Evolutionary conservation across 108 stramenopile genomes (phyloP).

Genomic region (Ochromonas danica): DNA sequence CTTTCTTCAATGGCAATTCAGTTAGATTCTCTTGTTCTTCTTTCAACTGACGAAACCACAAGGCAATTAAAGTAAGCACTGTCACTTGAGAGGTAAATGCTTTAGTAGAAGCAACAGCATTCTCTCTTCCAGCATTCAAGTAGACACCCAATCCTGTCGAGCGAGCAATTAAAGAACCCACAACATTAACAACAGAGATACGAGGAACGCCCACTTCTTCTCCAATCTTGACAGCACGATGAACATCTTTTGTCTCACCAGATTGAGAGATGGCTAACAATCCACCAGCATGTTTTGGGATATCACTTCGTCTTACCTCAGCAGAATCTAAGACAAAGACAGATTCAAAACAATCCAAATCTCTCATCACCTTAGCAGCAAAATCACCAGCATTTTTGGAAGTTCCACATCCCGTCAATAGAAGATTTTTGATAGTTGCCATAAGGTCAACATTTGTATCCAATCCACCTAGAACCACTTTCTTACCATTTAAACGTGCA

Average conservation of each 20-base stretch:
- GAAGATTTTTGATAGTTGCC: slow-evolving; percentile 39
- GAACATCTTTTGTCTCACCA: slow-evolving; percentile 97
- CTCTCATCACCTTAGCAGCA: slow-evolving; percentile 95
- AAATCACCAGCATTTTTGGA: slow-evolving; percentile 86
- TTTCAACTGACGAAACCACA: slow-evolving; percentile 81
- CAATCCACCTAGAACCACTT: slow-evolving; percentile 72
- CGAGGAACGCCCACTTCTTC: slow-evolving; percentile 75
- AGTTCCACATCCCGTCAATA: slow-evolving; percentile 88
- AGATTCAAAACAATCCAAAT: slow-evolving; percentile 83
- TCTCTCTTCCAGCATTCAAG: slow-evolving; percentile 97
- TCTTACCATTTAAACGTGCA: slow-evolving; percentile 67
- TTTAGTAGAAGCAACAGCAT: slow-evolving; percentile 99
- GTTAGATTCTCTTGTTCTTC: slow-evolving; percentile 63
- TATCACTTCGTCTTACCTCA: slow-evolving; percentile 60
- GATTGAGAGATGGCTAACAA: slow-evolving; percentile 90
- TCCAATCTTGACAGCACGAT: slow-evolving; percentile 75
- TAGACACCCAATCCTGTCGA: slow-evolving; percentile 93
- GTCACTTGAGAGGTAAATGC: slow-evolving; percentile 99
- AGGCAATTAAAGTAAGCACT: slow-evolving; percentile 86
- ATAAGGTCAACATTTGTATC: slow-evolving; percentile 71
- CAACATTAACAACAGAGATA: slow-evolving; percentile 91
- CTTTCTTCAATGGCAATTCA: slow-evolving; percentile 55
- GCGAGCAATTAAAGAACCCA: slow-evolving; percentile 89
- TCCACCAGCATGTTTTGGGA: slow-evolving; percentile 49
- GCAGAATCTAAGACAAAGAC: slow-evolving; percentile 81